phyloP scores from a whole-genome alignment of 495 filamentous ascomycete genomes.

The Ramalina peruviana region DNA sequence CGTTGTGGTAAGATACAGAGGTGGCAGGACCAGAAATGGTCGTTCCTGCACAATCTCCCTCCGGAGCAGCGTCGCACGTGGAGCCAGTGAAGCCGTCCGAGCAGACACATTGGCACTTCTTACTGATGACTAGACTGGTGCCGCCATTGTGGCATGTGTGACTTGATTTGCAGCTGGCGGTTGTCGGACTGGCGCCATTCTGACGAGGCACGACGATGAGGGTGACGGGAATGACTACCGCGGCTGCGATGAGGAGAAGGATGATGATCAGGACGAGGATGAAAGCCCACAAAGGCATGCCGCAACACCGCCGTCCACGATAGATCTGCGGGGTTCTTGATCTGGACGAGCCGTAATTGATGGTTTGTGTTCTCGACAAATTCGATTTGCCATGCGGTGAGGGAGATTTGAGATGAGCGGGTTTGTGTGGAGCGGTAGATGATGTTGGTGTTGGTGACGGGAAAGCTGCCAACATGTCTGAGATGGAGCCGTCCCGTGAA shows the following conservation, averaged over 20 bases:
- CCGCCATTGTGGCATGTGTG: constrained; percentile 68
- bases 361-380: constrained; percentile 9
- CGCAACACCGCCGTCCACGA: constrained; percentile 39
- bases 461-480: constrained; percentile 84
- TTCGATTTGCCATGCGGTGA: constrained; percentile 18
- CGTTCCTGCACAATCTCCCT: constrained; percentile 59
- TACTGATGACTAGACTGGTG: constrained; percentile 48
- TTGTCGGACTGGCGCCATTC: constrained; percentile 27
- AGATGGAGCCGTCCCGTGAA: constrained; percentile 49
- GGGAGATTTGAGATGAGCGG: constrained; percentile 29
- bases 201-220: constrained; percentile 59
- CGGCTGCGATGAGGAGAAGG: constrained; percentile 67
- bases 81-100: constrained; percentile 73
- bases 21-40: constrained; percentile 33
- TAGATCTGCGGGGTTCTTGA: not conserved
- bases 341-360: constrained; percentile 7
- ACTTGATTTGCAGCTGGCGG: constrained; percentile 37
- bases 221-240: constrained; percentile 74
- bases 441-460: constrained; percentile 61
- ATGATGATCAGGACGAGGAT: constrained; percentile 52
- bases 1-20: constrained; percentile 39
- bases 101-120: constrained; percentile 73
- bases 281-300: constrained; percentile 71
- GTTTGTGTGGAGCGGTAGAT: constrained; percentile 20
- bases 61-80: constrained; percentile 46